A percentile compares a stretch with the other conserved stretches of the same genome.
These are phyloP conservation scores for Otatea glauca DNA, from an alignment of 176 grass and related monocot species.

Conservation along the genomic window DNA sequence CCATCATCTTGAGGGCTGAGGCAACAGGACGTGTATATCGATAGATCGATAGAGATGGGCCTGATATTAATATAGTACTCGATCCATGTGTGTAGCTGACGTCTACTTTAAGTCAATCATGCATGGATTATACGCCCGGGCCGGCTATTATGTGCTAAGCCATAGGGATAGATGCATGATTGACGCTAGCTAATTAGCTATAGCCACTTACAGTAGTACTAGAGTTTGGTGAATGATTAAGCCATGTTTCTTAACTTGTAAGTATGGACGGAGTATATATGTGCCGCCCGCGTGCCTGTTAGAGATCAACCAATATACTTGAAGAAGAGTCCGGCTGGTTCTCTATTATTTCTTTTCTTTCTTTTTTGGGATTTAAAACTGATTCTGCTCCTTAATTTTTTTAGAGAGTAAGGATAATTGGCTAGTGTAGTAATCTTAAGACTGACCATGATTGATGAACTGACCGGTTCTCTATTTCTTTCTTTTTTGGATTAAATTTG, in stretches of 20 bases:
- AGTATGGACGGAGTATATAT: neutral
- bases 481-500: neutral
- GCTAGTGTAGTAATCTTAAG: too few species aligned
- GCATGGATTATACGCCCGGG: neutral
- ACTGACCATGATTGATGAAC: neutral
- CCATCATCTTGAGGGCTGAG: neutral
- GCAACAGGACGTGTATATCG: neutral
- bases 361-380: neutral
- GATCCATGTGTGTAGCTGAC: neutral
- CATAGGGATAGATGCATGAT: neutral
- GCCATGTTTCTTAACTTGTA: slow-evolving; percentile 13
- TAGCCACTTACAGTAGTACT: neutral
- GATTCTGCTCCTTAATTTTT: too few species aligned
- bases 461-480: neutral
- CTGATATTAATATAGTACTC: neutral
- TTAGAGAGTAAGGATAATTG: too few species aligned
- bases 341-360: neutral
- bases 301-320: neutral
- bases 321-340: neutral
- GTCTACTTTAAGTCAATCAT: slow-evolving; percentile 41
- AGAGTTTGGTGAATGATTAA: slow-evolving; percentile 23
- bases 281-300: neutral
- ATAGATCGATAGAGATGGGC: slow-evolving; percentile 17
- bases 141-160: neutral
- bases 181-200: neutral